A percentile compares a stretch with the other conserved stretches of the same genome.
These are phyloP conservation scores for Anthracocystis walkeri DNA, from an alignment of 1,284 basidiomycete genomes.

Conservation along the genomic window DNA sequence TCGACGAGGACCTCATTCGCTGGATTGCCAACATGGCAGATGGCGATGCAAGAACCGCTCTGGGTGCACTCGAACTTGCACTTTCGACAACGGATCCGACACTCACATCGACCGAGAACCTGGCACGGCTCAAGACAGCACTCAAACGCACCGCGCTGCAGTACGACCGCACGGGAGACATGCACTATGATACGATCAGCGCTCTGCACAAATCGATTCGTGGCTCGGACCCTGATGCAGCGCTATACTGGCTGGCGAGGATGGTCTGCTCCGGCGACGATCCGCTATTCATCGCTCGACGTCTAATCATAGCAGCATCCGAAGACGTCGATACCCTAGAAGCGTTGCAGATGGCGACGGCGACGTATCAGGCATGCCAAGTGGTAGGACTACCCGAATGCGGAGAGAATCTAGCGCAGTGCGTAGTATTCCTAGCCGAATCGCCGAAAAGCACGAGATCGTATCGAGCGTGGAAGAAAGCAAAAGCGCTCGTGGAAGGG, in stretches of 20 bases:
- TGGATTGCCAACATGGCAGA: conserved; percentile 66
- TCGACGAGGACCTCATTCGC: conserved; percentile 48
- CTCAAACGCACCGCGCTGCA: conserved; percentile 57
- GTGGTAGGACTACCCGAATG: conserved; percentile 81
- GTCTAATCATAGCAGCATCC: conserved; percentile 84
- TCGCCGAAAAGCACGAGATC: conserved; percentile 82
- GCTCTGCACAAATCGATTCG: conserved; percentile 87
- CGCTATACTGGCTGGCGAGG: conserved; percentile 80
- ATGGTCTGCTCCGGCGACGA: conserved; percentile 79
- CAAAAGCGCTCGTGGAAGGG: conserved; percentile 49
- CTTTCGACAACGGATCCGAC: conserved; percentile 48
- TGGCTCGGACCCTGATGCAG: conserved; percentile 82
- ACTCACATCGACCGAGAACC: conserved; percentile 22
- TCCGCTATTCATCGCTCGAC: conserved; percentile 83
- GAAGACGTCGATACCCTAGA: conserved; percentile 88
- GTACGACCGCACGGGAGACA: conserved; percentile 68
- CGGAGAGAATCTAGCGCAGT: conserved; percentile 76
- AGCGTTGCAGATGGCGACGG: conserved; percentile 63
- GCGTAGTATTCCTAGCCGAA: conserved; percentile 84
- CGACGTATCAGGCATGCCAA: conserved; percentile 69
- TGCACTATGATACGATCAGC: conserved; percentile 84
- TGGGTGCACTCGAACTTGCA: conserved; percentile 62
- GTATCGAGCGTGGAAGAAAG: conserved; percentile 65
- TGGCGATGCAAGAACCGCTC: conserved; percentile 63
- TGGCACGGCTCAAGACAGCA: conserved; percentile 44